Percentiles rank a stretch among this genome's conserved stretches.
These are phyloP conservation scores for Babesia sp. DNA, from an alignment of 169 alveolate species.

Conservation along the genomic window DNA sequence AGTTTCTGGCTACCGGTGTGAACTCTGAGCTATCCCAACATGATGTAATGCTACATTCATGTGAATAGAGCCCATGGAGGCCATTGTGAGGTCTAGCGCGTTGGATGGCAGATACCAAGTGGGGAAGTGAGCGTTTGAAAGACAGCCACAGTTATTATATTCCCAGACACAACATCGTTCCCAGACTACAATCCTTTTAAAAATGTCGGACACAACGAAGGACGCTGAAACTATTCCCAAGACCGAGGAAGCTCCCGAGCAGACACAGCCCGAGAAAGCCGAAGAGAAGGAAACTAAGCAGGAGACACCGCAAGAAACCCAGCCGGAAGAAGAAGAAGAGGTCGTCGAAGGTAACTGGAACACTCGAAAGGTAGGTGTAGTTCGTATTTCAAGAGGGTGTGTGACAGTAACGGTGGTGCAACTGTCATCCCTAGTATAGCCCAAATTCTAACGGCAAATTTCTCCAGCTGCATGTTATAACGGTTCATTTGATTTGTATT, in stretches of 20 bases:
- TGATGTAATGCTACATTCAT: not conserved
- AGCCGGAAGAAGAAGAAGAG: slow-evolving; percentile 75
- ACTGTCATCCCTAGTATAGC: not conserved
- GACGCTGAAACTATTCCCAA: not conserved
- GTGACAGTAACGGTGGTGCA: not conserved
- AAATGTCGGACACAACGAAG: slow-evolving; percentile 19
- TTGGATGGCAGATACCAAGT: not conserved
- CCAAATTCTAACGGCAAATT: not conserved
- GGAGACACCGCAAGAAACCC: not conserved
- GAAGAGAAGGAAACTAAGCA: not conserved
- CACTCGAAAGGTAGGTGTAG: slow-evolving; percentile 76
- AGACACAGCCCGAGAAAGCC: slow-evolving; percentile 1
- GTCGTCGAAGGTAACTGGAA: slow-evolving; percentile 86
- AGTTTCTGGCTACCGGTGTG: no score
- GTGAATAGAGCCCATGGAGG: not conserved
- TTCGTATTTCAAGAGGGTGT: not conserved
- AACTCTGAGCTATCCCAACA: no score
- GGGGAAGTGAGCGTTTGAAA: slow-evolving; percentile 8
- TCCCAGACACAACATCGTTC: not conserved
- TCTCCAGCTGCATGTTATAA: not conserved
- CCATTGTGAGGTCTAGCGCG: not conserved
- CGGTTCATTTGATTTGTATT: not conserved
- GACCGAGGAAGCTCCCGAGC: slow-evolving; percentile 11
- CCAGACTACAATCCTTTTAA: not conserved
- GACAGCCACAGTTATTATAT: not conserved